Base-by-base conservation (phyloP, 1,139 yeast species). In the Yamadazyma diospyri region DNA sequence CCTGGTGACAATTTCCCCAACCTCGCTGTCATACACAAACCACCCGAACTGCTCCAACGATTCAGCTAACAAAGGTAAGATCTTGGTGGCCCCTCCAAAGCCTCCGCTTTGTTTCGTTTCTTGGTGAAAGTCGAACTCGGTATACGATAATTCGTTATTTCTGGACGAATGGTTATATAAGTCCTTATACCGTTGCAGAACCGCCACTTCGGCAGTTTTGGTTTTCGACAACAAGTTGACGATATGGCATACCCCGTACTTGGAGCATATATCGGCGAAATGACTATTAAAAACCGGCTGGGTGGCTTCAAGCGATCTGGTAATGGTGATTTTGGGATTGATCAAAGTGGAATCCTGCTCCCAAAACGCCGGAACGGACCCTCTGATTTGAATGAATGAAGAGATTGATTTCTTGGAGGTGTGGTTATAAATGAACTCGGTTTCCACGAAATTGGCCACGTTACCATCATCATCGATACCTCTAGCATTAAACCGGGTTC, bases 361-460 rank as follows among this genome's bases (percentile, higher is more conserved):
- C 98, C 98, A 94, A 53, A 94, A 94, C 1, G 94, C 72, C 0
- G 99, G 98, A 3, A 92, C 92, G 11, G 95, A 84, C 3, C 99
- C 99, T 55, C 99, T 69, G 11, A 92, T 76, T 56, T 89, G 96
- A 1, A 84, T 77, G 54, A 81, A 89, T 2, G 97, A 78, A 53
- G 78, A 87, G 22, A 81, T 69, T 32, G 75, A 75, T 4, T 49
- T 38, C 23, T 53, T 55, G 8, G 63, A 43, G 9, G 66, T 61
- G 2, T 76, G 72, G 35, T 70, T 64, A 53, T 73, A 77, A 22
- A 92, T 81, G 29, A 87, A 73, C 55, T 94, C 99, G 0, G 97
- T 86, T 51, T 92, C 98, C 21, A 92, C 97, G 56, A 86, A 92
- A 57, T 92, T 94, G 20, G 98, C 97, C 11, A 92, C 97, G 53